These are phyloP conservation scores for Penicillium brasilianum DNA, from an alignment of 2,329 filamentous ascomycete genomes.

Conservation along the genomic window DNA sequence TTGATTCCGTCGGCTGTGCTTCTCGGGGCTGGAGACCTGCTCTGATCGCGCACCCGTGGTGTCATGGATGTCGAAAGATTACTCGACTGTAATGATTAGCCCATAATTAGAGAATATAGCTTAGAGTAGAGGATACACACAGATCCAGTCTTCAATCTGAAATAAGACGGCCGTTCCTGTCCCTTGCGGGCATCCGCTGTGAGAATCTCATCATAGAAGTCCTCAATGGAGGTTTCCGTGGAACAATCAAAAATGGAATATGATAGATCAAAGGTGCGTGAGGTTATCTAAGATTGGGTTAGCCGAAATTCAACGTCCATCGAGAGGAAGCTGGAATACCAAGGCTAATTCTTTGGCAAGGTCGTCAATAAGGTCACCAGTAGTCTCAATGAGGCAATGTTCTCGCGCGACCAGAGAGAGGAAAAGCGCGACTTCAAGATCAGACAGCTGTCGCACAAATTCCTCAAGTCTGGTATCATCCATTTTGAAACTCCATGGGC, in stretches of 20 bases:
- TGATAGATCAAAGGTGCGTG: slow-evolving; percentile 73
- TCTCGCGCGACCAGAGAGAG: slow-evolving; percentile 80
- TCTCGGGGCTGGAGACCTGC: slow-evolving; percentile 33
- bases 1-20: slow-evolving; percentile 53
- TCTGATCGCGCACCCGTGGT: slow-evolving; percentile 26
- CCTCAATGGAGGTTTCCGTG: slow-evolving; percentile 74
- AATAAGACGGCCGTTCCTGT: slow-evolving; percentile 22
- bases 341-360: slow-evolving; percentile 76
- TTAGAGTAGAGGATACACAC: slow-evolving; percentile 21
- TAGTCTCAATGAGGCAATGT: slow-evolving; percentile 86
- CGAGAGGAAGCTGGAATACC: slow-evolving; percentile 48
- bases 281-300: slow-evolving; percentile 56
- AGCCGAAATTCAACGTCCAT: background rate
- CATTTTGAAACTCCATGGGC: slow-evolving; percentile 51
- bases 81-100: slow-evolving; percentile 28
- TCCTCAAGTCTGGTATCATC: slow-evolving; percentile 66
- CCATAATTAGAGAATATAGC: background rate
- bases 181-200: slow-evolving; percentile 38
- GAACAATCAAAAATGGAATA: slow-evolving; percentile 75
- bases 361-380: slow-evolving; percentile 64
- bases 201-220: slow-evolving; percentile 76
- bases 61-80: slow-evolving; percentile 30
- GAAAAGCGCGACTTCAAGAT: slow-evolving; percentile 84
- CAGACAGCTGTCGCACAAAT: slow-evolving; percentile 78
- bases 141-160: slow-evolving; percentile 26